phyloP scores from a whole-genome alignment of 2,329 filamentous ascomycete genomes.

The Phyllosticta citribraziliensis region DNA sequence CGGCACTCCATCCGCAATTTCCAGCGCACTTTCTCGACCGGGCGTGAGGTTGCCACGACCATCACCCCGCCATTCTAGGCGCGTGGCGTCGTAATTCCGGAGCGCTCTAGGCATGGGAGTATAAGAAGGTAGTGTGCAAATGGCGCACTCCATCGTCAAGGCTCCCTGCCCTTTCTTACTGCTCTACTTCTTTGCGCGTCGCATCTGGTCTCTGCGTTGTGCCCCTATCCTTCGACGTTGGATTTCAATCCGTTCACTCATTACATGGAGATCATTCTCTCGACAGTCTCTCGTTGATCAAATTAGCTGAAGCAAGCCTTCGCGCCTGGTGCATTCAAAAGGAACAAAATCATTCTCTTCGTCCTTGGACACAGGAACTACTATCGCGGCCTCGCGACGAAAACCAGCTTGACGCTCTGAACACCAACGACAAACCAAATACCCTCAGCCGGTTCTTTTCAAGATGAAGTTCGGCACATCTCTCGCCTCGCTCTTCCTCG shows the following conservation, averaged over 20 bases:
- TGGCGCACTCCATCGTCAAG: background rate
- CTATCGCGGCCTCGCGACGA: background rate
- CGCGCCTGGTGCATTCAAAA: background rate
- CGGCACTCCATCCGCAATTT: background rate
- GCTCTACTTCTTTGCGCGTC: background rate
- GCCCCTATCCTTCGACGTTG: background rate
- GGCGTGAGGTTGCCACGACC: background rate
- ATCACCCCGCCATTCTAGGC: background rate
- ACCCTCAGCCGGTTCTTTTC: no score
- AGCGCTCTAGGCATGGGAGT: background rate
- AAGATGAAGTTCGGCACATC: background rate
- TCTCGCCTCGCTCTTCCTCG: background rate
- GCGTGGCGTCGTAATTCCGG: background rate
- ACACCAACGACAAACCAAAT: background rate
- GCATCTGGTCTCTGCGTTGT: background rate
- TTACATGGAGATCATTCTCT: background rate
- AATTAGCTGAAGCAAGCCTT: background rate
- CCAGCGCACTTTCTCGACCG: background rate
- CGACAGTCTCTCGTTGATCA: background rate
- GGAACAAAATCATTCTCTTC: background rate
- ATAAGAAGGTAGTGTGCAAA: background rate
- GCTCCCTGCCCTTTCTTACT: background rate
- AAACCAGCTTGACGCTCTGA: background rate
- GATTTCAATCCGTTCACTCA: background rate
- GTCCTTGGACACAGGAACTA: background rate